These are phyloP conservation scores for Cordyceps militaris DNA, from an alignment of 2,329 filamentous ascomycete genomes.

Conservation along the genomic window DNA sequence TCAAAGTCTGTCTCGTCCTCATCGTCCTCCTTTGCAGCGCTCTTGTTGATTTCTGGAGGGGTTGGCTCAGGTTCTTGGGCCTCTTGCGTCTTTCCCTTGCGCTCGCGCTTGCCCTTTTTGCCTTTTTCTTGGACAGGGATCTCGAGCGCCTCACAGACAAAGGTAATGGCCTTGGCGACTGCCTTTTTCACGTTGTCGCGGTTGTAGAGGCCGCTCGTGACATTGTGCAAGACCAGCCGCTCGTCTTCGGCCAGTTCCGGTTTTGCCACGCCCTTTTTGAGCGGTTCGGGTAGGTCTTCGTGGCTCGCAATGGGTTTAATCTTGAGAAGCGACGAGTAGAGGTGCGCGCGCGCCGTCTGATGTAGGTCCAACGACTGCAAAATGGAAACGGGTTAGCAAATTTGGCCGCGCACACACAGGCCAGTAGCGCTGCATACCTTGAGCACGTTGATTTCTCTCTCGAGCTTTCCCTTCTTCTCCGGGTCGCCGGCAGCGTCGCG, in stretches of 20 bases:
- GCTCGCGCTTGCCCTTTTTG: slow-evolving; percentile 28
- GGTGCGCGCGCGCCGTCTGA: slow-evolving; percentile 49
- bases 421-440: slow-evolving; percentile 33
- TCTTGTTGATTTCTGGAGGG: slow-evolving; percentile 4
- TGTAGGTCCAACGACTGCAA: slow-evolving; percentile 49
- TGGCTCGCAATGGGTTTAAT: slow-evolving; percentile 46
- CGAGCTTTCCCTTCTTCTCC: slow-evolving; percentile 52
- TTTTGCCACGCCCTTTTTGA: slow-evolving; percentile 41
- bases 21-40: slow-evolving; percentile 23
- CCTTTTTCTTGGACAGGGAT: slow-evolving; percentile 41
- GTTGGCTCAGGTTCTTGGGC: slow-evolving; percentile 14
- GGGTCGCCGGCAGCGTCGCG: slow-evolving; percentile 37
- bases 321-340: slow-evolving; percentile 47
- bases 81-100: slow-evolving; percentile 25
- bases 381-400: slow-evolving; percentile 9
- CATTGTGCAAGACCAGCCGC: slow-evolving; percentile 46
- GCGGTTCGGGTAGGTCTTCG: slow-evolving; percentile 41
- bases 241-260: slow-evolving; percentile 47
- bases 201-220: slow-evolving; percentile 52
- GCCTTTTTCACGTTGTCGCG: slow-evolving; percentile 42
- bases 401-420: background rate
- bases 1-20: slow-evolving; percentile 27
- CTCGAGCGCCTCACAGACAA: slow-evolving; percentile 41
- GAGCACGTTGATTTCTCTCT: slow-evolving; percentile 51
- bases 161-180: slow-evolving; percentile 41